Evolutionary conservation across 441 rosid species (phyloP), one percentile per base, ranked within the genome.

Genomic region (Gossypium davidsonii): DNA sequence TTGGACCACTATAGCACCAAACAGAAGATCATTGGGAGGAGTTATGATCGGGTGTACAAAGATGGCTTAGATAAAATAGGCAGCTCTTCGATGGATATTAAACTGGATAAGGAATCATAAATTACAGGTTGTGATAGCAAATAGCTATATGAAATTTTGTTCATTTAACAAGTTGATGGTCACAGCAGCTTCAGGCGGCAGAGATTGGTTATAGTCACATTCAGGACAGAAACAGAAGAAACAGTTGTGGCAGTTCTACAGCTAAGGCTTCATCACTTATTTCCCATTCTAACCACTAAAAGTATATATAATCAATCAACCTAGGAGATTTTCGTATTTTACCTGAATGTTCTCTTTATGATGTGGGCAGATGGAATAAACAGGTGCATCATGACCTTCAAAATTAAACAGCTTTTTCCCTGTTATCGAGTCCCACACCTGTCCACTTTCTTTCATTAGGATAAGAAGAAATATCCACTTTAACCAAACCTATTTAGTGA

Each of bases 321-420:
- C 20, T 21, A 57, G 34, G 17, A 11, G 67, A n/a, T 57, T 60
- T 26, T 57, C 28, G 51, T 31, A 71, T 57, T 55, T 15, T 59
- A 93, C 98, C 98, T 91, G 95, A 79, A 91, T 85, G 79, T 63
- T 91, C 70, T 90, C 96, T 82, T 89, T 91, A 84, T 85, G 86
- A 78, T 93, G 97, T 79, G 97, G 96, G 73, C 94, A 91, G 66
- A 93, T 81, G 39, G 94, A 90, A 81, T 89, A 91, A 34, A 90
- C 94, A 3, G 94, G 84, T 71, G 96, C 87, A 55, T 89, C 93
- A 31, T 93, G 98, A 72, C 97, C 98, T 85, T 85, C 92, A 73
- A 93, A 91, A 73, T 78, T 85, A 75, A 83, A 91, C 59, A 89
- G 82, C 60, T 68, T 89, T 76, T 80, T 80, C 63, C 98, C 96